A percentile compares a stretch with the other conserved stretches of the same genome.
Evolutionary conservation across 768 basidiomycete species (phyloP).

Genomic region (Pulveroboletus sp.): DNA sequence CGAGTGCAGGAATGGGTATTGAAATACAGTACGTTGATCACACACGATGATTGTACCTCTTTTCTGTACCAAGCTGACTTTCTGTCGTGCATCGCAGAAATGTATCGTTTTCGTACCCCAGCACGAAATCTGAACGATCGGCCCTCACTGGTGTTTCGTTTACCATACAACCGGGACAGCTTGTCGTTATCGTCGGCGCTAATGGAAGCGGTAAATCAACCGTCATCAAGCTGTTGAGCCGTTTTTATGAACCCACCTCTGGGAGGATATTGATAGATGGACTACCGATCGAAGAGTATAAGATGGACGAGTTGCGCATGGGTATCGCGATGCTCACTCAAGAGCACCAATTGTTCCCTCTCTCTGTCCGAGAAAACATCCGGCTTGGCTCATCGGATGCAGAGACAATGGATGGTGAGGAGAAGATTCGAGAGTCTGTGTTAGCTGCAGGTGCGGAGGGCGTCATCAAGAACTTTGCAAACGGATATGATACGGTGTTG

Average conservation of each 20-base stretch:
- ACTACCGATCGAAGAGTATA: slow-evolving; percentile 36
- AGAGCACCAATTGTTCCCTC: slow-evolving; percentile 46
- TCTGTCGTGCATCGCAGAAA: slow-evolving; percentile 35
- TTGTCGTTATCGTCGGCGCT: slow-evolving; percentile 30
- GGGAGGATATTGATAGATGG: slow-evolving; percentile 48
- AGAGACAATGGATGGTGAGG: slow-evolving; percentile 10
- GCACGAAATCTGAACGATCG: slow-evolving; percentile 24
- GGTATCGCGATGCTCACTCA: slow-evolving; percentile 50
- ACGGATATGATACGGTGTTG: no score
- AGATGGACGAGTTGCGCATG: slow-evolving; percentile 38
- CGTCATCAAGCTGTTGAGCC: slow-evolving; percentile 48
- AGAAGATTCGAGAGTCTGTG: slow-evolving; percentile 30
- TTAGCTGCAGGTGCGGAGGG: slow-evolving; percentile 32
- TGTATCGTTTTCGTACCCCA: slow-evolving; percentile 53
- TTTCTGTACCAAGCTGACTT: background rate
- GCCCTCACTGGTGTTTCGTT: slow-evolving; percentile 26
- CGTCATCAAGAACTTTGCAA: no score
- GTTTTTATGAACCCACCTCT: slow-evolving; percentile 44
- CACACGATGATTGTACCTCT: no score
- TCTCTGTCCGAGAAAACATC: slow-evolving; percentile 45
- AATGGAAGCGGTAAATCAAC: slow-evolving; percentile 31
- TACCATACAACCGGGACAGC: slow-evolving; percentile 27
- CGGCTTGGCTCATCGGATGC: slow-evolving; percentile 27
- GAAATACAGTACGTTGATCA: slow-evolving; percentile 19
- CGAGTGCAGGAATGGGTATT: slow-evolving; percentile 12